A percentile compares a stretch with the other conserved stretches of the same genome.
These are phyloP conservation scores for Cylindrotheca closterium DNA, from an alignment of 108 stramenopile genomes.

Conservation along the genomic window DNA sequence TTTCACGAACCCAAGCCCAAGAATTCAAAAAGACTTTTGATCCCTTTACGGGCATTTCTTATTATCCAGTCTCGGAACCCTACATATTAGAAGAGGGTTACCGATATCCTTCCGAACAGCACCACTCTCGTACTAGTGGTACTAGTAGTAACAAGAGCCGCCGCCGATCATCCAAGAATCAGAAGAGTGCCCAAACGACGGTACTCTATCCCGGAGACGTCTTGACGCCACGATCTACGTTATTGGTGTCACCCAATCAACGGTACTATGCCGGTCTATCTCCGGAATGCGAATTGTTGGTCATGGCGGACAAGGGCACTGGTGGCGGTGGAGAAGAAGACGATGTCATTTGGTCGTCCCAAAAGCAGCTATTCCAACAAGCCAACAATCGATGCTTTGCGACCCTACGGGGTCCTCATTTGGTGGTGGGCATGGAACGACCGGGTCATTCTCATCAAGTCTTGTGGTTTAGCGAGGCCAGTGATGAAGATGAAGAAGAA, in stretches of 20 bases:
- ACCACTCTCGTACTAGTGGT: not conserved
- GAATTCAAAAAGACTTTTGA: slow-evolving; percentile 56
- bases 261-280: slow-evolving; percentile 58
- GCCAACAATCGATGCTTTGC: slow-evolving; percentile 43
- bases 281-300: slow-evolving; percentile 60
- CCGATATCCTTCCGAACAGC: slow-evolving; percentile 5
- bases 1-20: slow-evolving; percentile 44
- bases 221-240: slow-evolving; percentile 34
- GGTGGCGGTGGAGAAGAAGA: slow-evolving; percentile 8
- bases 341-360: slow-evolving; percentile 43
- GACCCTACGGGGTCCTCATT: slow-evolving; percentile 45
- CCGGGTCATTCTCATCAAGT: slow-evolving; percentile 29
- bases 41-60: slow-evolving; percentile 40
- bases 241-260: slow-evolving; percentile 58
- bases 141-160: not conserved
- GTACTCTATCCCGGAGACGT: slow-evolving; percentile 31
- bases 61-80: slow-evolving; percentile 59
- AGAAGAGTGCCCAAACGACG: slow-evolving; percentile 12
- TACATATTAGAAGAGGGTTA: slow-evolving; percentile 68
- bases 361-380: slow-evolving; percentile 5
- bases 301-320: slow-evolving; percentile 22
- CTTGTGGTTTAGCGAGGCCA: slow-evolving; percentile 53
- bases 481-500: slow-evolving; percentile 9
- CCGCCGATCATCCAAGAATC: not conserved
- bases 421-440: slow-evolving; percentile 36